Evolutionary conservation across 2,329 filamentous ascomycete species (phyloP).

Genomic region (Phoma sp.): DNA sequence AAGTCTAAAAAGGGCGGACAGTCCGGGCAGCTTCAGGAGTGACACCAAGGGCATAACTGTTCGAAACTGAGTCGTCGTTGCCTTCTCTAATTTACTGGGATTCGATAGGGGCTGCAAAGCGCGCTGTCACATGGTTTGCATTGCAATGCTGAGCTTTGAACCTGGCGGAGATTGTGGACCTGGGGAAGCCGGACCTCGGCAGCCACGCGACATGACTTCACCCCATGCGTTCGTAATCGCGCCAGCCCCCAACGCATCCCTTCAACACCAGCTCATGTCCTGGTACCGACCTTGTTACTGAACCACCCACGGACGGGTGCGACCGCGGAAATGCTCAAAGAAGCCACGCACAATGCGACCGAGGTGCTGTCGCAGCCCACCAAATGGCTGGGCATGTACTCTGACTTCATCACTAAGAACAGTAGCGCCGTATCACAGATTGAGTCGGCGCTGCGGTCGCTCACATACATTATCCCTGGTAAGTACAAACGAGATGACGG

Average conservation of each 20-base stretch:
- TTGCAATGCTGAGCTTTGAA: conserved; percentile 3
- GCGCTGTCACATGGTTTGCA: conserved; percentile 5
- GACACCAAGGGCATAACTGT: not conserved
- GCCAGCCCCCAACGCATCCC: conserved; percentile 24
- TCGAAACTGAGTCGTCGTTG: not conserved
- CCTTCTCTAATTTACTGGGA: too few relatives aligned
- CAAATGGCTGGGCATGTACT: conserved; percentile 75
- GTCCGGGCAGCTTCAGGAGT: not conserved
- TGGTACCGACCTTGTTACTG: conserved; percentile 7
- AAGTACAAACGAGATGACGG: not conserved
- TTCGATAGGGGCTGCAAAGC: not conserved
- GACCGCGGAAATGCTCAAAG: conserved; percentile 44
- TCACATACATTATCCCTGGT: conserved; percentile 96
- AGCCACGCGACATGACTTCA: conserved; percentile 39
- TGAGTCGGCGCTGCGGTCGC: conserved; percentile 86
- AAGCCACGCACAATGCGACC: conserved; percentile 50
- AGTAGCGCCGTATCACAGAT: conserved; percentile 93
- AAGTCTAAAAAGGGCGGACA: not conserved
- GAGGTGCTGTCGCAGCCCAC: conserved; percentile 66
- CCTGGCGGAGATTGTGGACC: conserved; percentile 3
- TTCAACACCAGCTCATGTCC: conserved; percentile 24
- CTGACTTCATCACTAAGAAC: conserved; percentile 94
- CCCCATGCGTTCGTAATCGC: conserved; percentile 26
- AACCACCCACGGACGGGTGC: conserved; percentile 29
- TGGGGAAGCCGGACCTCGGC: conserved; percentile 43